Evolutionary conservation across 2,329 filamentous ascomycete genomes (phyloP).

Genomic region (Didymella segeticola): DNA sequence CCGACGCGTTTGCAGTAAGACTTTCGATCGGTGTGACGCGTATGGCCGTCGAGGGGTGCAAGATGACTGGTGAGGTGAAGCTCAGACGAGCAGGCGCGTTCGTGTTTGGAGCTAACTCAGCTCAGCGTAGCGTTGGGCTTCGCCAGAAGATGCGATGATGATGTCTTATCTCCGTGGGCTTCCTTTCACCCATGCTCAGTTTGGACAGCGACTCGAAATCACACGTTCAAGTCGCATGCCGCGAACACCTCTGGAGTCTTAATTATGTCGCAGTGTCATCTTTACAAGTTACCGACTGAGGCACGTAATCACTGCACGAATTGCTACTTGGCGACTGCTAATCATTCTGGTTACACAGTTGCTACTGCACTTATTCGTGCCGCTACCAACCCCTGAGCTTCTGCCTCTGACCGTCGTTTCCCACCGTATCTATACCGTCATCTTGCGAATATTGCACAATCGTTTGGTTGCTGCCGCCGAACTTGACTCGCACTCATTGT

Average conservation of each 20-base stretch:
- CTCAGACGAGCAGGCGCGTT: slow-evolving; percentile 38
- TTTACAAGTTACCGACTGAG: slow-evolving; percentile 50
- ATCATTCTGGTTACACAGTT: slow-evolving; percentile 38
- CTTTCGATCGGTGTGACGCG: background rate
- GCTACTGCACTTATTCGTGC: slow-evolving; percentile 52
- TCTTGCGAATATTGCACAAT: slow-evolving; percentile 68
- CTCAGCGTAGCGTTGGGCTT: slow-evolving; percentile 4
- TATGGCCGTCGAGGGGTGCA: slow-evolving; percentile 16
- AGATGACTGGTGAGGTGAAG: slow-evolving; percentile 23
- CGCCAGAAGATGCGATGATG: slow-evolving; percentile 32
- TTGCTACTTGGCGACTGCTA: slow-evolving; percentile 15
- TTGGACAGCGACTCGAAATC: background rate
- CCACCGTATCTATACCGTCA: slow-evolving; percentile 67
- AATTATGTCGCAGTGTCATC: slow-evolving; percentile 37
- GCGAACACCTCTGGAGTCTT: background rate
- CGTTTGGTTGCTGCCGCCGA: slow-evolving; percentile 67
- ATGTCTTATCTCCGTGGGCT: slow-evolving; percentile 37
- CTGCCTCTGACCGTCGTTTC: slow-evolving; percentile 65
- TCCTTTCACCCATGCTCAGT: slow-evolving; percentile 22
- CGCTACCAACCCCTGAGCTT: slow-evolving; percentile 51
- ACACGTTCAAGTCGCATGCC: background rate
- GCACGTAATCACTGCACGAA: slow-evolving; percentile 20
- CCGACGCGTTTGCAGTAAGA: background rate
- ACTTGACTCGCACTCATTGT: slow-evolving; percentile 68
- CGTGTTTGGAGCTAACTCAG: slow-evolving; percentile 26